These are phyloP conservation scores for Pleurotus pulmonarius DNA, from an alignment of 768 basidiomycete species.

Conservation along the genomic window DNA sequence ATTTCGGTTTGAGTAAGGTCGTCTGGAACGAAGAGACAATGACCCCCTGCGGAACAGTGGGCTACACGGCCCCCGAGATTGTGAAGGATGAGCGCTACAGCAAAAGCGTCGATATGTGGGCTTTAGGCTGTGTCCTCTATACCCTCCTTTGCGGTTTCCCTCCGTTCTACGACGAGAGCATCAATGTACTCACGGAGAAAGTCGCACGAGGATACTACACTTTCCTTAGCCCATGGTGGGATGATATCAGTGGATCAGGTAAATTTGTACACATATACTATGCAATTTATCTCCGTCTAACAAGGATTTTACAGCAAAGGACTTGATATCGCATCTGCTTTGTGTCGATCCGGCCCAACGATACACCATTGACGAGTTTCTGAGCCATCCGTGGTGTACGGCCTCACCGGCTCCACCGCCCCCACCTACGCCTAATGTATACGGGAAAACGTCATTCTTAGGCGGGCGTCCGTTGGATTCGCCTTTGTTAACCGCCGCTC, in stretches of 20 bases:
- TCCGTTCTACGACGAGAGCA: constrained; percentile 99
- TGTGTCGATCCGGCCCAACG: constrained; percentile 95
- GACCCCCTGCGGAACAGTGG: constrained; percentile 99
- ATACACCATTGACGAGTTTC: constrained; percentile 97
- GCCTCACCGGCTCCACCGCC: constrained; percentile 59
- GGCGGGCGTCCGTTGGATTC: constrained; percentile 69
- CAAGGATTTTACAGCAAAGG: constrained; percentile 62
- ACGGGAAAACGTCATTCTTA: constrained; percentile 28
- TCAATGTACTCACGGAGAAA: constrained; percentile 96
- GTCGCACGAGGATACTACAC: constrained; percentile 97
- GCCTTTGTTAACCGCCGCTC: constrained; percentile 78
- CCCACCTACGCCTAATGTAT: constrained; percentile 59
- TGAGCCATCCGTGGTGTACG: constrained; percentile 94
- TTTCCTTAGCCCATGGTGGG: constrained; percentile 99
- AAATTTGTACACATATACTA: constrained; percentile 13
- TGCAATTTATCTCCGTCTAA: background rate
- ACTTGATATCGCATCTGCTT: constrained; percentile 89
- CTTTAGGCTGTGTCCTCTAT: constrained; percentile 97
- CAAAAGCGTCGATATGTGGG: constrained; percentile 99
- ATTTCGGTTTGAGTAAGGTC: constrained; percentile 95
- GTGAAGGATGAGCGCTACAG: constrained; percentile 98
- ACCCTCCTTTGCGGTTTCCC: constrained; percentile 96
- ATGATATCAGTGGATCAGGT: constrained; percentile 86
- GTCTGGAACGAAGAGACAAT: constrained; percentile 99
- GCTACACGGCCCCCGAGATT: constrained; percentile 98